Percentiles rank a stretch among this genome's conserved stretches.
Evolutionary conservation across 176 grass and related monocot species (phyloP).

Genomic region (Ensete ventricosum): DNA sequence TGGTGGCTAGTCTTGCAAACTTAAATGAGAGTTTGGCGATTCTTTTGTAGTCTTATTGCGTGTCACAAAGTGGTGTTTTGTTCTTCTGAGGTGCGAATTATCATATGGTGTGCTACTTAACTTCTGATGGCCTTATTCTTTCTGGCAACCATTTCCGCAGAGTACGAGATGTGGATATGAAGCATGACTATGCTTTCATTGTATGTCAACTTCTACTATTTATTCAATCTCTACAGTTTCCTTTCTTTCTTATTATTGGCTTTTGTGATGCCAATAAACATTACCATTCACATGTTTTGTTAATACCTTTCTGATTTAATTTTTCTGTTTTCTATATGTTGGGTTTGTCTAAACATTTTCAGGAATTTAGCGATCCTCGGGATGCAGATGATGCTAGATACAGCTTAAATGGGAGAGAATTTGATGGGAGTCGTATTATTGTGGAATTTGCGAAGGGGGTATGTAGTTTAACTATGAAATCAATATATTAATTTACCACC

Average conservation of each 20-base stretch:
- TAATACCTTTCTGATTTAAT: no score
- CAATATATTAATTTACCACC: no score
- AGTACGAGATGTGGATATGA: slow-evolving; percentile 99
- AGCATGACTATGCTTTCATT: slow-evolving; percentile 98
- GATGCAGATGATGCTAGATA: slow-evolving; percentile 96
- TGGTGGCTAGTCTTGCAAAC: slow-evolving; percentile 79
- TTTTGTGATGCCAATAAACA: no score
- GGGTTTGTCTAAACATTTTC: slow-evolving; percentile 7
- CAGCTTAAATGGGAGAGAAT: slow-evolving; percentile 75
- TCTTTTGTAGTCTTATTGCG: slow-evolving; percentile 80
- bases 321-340: background rate
- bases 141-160: slow-evolving; percentile 89
- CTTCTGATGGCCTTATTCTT: slow-evolving; percentile 63
- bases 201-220: slow-evolving; percentile 36
- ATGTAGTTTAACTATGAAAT: slow-evolving; percentile 1
- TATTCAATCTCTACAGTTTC: no score
- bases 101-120: slow-evolving; percentile 44
- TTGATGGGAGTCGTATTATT: slow-evolving; percentile 84
- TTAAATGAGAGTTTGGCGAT: slow-evolving; percentile 87
- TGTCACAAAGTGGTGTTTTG: slow-evolving; percentile 28
- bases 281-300: no score
- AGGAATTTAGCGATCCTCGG: slow-evolving; percentile 85
- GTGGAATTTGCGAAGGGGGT: slow-evolving; percentile 97
- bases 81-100: slow-evolving; percentile 22
- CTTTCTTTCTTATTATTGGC: no score